Base-by-base conservation (phyloP, 2,329 filamentous ascomycete genomes). In the Penicillium sp. region DNA sequence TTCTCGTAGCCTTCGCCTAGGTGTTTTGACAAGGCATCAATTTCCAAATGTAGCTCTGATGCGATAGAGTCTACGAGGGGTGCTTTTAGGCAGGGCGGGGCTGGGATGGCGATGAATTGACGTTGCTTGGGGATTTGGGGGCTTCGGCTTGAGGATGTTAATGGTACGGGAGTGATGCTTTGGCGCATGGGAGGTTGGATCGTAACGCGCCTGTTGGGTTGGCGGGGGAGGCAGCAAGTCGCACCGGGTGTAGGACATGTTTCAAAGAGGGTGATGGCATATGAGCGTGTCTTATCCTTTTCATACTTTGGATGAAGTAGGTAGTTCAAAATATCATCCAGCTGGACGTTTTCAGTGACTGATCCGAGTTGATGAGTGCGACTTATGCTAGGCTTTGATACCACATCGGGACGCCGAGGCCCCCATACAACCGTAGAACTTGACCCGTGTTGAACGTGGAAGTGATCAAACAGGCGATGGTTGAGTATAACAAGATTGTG, bases 271-370 rank as follows among this genome's bases (percentile, higher is more conserved):
- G 2, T 6, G 31, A 33, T 33, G 31, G 31, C 31, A 33, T 33
- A 13, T 33, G 31, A 33, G 31, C 15, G n/a, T 33, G 31, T 33
- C 31, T 33, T n/a, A 15, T 6, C 81, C 65, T 84, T 80, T 66
- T 87, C 84, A 67, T 81, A 77, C 45, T 75, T 73, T 0, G 84
- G 83, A 65, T 87, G 84, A 67, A n/a, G n/a, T n/a, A n/a, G 3
- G 33, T 16, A 34, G 33, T 36, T 36, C 33, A 8, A 9, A 36
- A n/a, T 36, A 36, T 16, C 33, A 36, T 5, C 16, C 16, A 16
- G 33, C 33, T 36, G 6, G 9, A 4, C 15, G 33, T 16, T 2
- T 36, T 36, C 33, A 6, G 33, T 36, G 33, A 16, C 33, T 36
- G 33, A 16, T 16, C 33, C 16, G 33, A n/a, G 33, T 36, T 36